Conservation (phyloP, 2,329 filamentous ascomycete genomes). For the Alternaria arbusti region DNA sequence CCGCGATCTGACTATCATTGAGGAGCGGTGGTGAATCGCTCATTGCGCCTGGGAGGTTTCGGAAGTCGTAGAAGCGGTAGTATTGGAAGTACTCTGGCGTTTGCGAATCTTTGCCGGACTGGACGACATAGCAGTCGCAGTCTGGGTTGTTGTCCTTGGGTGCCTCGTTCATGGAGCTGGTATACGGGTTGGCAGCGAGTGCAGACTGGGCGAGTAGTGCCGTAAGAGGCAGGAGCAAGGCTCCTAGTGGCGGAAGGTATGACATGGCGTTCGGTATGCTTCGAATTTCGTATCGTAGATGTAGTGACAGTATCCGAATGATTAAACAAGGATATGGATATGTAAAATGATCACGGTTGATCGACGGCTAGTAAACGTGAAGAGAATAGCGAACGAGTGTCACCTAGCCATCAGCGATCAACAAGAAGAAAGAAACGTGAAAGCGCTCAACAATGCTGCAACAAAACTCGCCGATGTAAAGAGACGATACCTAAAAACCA, state of each 20-base stretch:
- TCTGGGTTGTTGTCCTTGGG: slow-evolving; percentile 45
- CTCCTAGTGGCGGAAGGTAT: slow-evolving; percentile 23
- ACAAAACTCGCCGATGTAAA: background rate
- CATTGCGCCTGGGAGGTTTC: slow-evolving; percentile 46
- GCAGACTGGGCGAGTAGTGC: slow-evolving; percentile 29
- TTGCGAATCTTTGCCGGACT: slow-evolving; percentile 47
- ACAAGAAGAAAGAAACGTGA: background rate
- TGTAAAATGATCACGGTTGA: slow-evolving; percentile 2
- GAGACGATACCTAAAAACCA: background rate
- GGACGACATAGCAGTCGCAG: slow-evolving; percentile 58
- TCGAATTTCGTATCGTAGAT: background rate
- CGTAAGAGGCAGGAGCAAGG: slow-evolving; percentile 34
- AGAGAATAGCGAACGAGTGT: slow-evolving; percentile 14
- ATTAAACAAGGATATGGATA: slow-evolving; percentile 8
- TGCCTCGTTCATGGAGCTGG: slow-evolving; percentile 32
- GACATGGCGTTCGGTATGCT: slow-evolving; percentile 14
- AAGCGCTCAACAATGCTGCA: slow-evolving; percentile 2
- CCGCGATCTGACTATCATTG: slow-evolving; percentile 29
- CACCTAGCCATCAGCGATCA: slow-evolving; percentile 12
- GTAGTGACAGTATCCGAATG: background rate
- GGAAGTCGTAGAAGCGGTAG: slow-evolving; percentile 61
- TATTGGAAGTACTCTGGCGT: slow-evolving; percentile 56
- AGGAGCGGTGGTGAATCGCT: slow-evolving; percentile 31
- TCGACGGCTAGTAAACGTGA: slow-evolving; percentile 9
- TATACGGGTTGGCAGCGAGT: slow-evolving; percentile 34